Conservation (phyloP, 352 stramenopile genomes). For the Phytophthora pisi region DNA sequence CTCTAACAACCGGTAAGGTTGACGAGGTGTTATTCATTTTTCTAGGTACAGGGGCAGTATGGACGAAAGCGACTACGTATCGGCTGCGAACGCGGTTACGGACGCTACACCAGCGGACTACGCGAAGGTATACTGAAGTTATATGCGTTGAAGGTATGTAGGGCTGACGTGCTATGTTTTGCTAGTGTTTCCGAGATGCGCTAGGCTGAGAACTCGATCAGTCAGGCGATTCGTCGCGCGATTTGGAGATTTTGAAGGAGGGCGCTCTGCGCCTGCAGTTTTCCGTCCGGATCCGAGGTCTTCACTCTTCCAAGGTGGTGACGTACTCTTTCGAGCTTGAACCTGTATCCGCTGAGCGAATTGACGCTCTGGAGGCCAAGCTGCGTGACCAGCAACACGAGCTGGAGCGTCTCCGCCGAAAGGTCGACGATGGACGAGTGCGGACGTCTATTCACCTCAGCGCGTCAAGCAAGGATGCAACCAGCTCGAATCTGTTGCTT, state of each 20-base stretch:
- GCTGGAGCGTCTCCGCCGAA: background rate
- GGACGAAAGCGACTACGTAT: conserved; percentile 15
- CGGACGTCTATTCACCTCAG: background rate
- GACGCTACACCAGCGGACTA: conserved; percentile 11
- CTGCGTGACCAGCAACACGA: conserved; percentile 12
- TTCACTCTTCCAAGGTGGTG: conserved; percentile 2
- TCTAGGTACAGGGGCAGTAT: conserved; percentile 25
- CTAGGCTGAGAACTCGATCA: conserved; percentile 10
- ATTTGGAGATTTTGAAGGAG: background rate
- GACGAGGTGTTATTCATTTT: background rate
- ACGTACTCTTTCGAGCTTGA: conserved; percentile 27
- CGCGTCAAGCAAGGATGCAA: background rate
- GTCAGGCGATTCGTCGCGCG: conserved; percentile 8
- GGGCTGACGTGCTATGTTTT: background rate
- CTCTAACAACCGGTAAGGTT: background rate
- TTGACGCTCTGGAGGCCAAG: conserved; percentile 27
- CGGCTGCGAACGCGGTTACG: conserved; percentile 18
- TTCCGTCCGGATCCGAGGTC: conserved; percentile 9
- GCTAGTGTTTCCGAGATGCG: conserved; percentile 25
- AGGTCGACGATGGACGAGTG: background rate
- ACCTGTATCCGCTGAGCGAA: conserved; percentile 18
- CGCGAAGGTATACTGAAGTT: conserved; percentile 8
- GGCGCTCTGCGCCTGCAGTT: conserved; percentile 4
- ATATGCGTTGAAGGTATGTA: background rate
- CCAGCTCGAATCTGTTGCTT: background rate